Conservation (phyloP, 164 flowering plant genomes). For the Aristolochia fimbriata region DNA sequence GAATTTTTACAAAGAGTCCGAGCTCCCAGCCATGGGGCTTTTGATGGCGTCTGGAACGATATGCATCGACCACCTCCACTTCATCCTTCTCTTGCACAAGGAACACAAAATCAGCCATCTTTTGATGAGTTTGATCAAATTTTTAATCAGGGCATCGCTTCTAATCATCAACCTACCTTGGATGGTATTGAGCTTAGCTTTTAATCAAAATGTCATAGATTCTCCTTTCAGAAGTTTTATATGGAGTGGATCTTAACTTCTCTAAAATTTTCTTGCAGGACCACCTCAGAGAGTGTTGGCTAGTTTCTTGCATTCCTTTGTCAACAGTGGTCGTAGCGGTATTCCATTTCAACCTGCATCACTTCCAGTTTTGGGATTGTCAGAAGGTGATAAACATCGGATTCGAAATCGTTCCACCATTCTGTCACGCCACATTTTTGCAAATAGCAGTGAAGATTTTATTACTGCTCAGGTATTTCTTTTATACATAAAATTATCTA, state of each 20-base stretch:
- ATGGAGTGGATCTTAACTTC: not conserved
- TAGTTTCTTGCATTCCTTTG: slow-evolving; percentile 75
- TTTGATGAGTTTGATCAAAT: slow-evolving; percentile 27
- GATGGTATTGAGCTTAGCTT: slow-evolving; percentile 36
- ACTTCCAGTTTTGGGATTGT: slow-evolving; percentile 73
- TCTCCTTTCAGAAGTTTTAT: not conserved
- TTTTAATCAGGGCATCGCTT: slow-evolving; percentile 15
- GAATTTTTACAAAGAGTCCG: slow-evolving; percentile 53
- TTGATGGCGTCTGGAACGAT: slow-evolving; percentile 75
- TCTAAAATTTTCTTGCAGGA: slow-evolving; percentile 32
- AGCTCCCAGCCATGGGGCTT: slow-evolving; percentile 33
- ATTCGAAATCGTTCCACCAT: slow-evolving; percentile 93
- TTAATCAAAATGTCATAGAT: too few species aligned
- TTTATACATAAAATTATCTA: not conserved
- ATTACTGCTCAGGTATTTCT: slow-evolving; percentile 69
- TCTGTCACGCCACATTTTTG: slow-evolving; percentile 92
- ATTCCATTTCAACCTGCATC: slow-evolving; percentile 64
- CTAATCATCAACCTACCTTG: slow-evolving; percentile 42
- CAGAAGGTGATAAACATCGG: slow-evolving; percentile 82
- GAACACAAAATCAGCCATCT: slow-evolving; percentile 16
- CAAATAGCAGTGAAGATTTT: slow-evolving; percentile 83
- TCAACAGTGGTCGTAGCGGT: slow-evolving; percentile 66
- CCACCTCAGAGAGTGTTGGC: slow-evolving; percentile 87
- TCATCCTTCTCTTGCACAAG: slow-evolving; percentile 23
- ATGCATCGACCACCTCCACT: slow-evolving; percentile 33